Evolutionary conservation across 2,329 filamentous ascomycete genomes (phyloP), one percentile per base, ranked within the genome.

Genomic region (Venturia pyrina): DNA sequence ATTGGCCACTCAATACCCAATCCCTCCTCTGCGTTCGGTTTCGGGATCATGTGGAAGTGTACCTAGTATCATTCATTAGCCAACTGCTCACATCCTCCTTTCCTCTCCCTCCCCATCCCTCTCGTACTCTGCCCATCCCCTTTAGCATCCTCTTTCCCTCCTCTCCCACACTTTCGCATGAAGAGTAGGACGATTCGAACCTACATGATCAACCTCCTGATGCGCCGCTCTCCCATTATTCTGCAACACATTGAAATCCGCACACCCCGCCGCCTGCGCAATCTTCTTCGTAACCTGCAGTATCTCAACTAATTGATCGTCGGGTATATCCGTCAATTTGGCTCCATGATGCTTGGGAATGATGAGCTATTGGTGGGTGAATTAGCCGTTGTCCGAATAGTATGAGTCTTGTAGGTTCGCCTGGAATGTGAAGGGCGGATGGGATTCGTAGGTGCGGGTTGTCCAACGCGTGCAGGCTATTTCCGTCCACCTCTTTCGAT

Each of bases 21-120:
- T 7, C 95, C 95, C 75, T 98, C 90, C 44, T 81, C 73, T 72
- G 87, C 81, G 73, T 91, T 96, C 63, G 95, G 93, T 82, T 99
- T 99, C 44, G 95, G 95, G 69, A 99, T 99, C 86, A 98, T 88
- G 75, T 99, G 95, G 78, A 99, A 93, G 76, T 97, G 93, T 70
- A 96, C 89, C 88, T 91, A 37, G 19, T 5, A 28, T 3, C 8
- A 15, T 3, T 37, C 32, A 60, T 48, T 43, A 64, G 60, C 64
- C 32, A 65, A 34, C 5, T 53, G n/a, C 37, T 6, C 24, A 43
- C 15, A n/a, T 24, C 53, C 24, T 17, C 6, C 40, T 13, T 62
- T 34, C 32, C 28, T 62, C 5, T 19, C 21, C 8, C 43, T 44
- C 43, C 4, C 28, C 28, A 28, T 5, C 11, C 46, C 10, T 50